Evolutionary conservation across 768 basidiomycete genomes (phyloP), one percentile per base, ranked within the genome.

Genomic region (Auriscalpium vulgare): DNA sequence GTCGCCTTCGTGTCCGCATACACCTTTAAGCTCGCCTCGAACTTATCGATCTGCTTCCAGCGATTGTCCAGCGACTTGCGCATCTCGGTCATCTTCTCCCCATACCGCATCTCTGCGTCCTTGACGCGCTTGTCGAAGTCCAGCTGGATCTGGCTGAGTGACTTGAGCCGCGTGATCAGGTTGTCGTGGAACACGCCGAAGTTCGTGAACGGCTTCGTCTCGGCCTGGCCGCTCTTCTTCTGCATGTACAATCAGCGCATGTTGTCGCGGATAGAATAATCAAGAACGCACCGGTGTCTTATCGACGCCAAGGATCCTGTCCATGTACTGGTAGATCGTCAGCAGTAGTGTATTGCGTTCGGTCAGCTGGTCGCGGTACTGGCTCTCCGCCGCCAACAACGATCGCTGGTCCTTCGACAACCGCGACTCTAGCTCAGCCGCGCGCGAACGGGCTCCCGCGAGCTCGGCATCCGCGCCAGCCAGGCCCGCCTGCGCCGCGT

Each of bases 161-260:
- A 77, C 65, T 93, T 92, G 34, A 99, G 77, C 11, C 95, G 82
- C 1, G 84, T 82, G 65, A 97, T 87, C 21, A 99, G 81, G 63
- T 93, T 94, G 70, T 97, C 94, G 63, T 95, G 91, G 77, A 99
- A 97, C 54, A 93, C 86, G 60, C 80, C 75, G 65, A 97, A 97
- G 71, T 95, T 95, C 19, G 92, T 91, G 71, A 91, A 93, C 0
- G 92, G 92, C 65, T 93, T 94, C 0, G 91, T 91, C 68, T 93
- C 90, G 0, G 83, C 84, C 59, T 87, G 81, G 1, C 81, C 77
- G 1, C 81, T 76, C 65, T 86, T 90, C 71, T 90, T 90, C 88
- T 88, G 64, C 40, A 57, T n/a, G 29, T 21, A 36, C 29, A 44
- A 58, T 44, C 19, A 51, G 35, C 58, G 43, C 13, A 3, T 54